Percentiles rank a stretch among this genome's conserved stretches.
phyloP scores from a whole-genome alignment of 73 alveolate species.

The Uronychia binucleata region DNA sequence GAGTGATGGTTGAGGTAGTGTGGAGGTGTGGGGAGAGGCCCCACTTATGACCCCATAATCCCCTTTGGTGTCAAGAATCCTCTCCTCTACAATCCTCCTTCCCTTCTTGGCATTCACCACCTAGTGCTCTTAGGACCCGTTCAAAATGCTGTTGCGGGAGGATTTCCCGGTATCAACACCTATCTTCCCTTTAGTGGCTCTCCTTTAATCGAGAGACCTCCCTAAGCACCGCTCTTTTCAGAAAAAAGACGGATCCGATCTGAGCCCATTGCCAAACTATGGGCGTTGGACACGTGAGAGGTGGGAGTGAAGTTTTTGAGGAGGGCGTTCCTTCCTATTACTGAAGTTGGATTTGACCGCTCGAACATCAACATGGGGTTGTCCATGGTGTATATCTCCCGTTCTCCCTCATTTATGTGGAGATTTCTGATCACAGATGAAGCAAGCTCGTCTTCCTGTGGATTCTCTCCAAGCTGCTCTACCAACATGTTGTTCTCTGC shows the following conservation, averaged over 20 bases:
- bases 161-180: background rate
- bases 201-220: background rate
- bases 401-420: background rate
- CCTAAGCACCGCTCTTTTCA: background rate
- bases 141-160: background rate
- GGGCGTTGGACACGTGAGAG: too few relatives aligned
- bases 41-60: background rate
- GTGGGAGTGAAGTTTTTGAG: background rate
- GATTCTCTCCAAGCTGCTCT: background rate
- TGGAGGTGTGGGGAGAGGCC: background rate
- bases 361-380: background rate
- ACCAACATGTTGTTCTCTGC: background rate
- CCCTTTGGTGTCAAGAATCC: background rate
- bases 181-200: background rate
- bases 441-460: background rate
- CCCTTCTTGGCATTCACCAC: background rate
- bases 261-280: background rate
- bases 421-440: background rate
- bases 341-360: background rate
- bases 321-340: background rate
- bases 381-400: background rate
- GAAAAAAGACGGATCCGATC: background rate
- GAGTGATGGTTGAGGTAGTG: too few relatives aligned
- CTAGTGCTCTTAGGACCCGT: background rate
- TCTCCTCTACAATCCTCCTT: background rate